Conservation (phyloP, 768 basidiomycete genomes). For the Suillus fuscotomentosus region DNA sequence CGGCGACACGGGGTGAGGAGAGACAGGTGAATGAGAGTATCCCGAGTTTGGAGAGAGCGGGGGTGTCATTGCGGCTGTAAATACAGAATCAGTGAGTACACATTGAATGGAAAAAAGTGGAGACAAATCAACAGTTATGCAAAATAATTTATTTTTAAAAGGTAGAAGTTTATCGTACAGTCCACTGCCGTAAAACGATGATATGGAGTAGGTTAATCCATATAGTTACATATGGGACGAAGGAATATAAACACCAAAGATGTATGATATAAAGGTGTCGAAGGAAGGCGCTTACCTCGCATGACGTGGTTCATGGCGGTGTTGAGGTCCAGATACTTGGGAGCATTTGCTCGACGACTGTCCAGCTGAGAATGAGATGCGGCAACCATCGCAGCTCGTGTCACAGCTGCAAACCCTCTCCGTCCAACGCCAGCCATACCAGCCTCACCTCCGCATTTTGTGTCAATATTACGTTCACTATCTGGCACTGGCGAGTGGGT, state of each 20-base stretch:
- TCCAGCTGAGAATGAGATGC: slow-evolving; percentile 16
- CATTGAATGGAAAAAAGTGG: not conserved
- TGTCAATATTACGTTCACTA: slow-evolving; percentile 48
- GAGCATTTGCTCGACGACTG: slow-evolving; percentile 32
- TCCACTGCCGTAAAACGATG: too few species aligned
- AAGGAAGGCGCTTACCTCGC: slow-evolving; percentile 27
- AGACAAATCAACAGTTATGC: not conserved
- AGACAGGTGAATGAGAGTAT: slow-evolving; percentile 32
- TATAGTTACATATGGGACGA: not conserved
- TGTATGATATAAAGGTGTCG: not conserved
- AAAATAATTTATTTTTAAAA: not conserved
- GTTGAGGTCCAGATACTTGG: slow-evolving; percentile 48
- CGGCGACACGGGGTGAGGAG: slow-evolving; percentile 28
- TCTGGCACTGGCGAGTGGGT: slow-evolving; percentile 12
- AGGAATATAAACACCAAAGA: not conserved
- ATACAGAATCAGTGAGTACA: not conserved
- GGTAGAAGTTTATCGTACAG: too few species aligned
- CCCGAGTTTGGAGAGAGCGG: slow-evolving; percentile 34
- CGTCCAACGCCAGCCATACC: slow-evolving; percentile 93
- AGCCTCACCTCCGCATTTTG: slow-evolving; percentile 72
- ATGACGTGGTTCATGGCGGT: slow-evolving; percentile 27
- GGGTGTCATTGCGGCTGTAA: slow-evolving; percentile 29
- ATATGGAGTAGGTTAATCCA: not conserved
- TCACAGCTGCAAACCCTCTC: slow-evolving; percentile 75
- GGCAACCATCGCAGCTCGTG: slow-evolving; percentile 57